A percentile compares a stretch with the other conserved stretches of the same genome.
phyloP scores from a whole-genome alignment of 108 stramenopile species.

The Cyclostephanos tholiformis region DNA sequence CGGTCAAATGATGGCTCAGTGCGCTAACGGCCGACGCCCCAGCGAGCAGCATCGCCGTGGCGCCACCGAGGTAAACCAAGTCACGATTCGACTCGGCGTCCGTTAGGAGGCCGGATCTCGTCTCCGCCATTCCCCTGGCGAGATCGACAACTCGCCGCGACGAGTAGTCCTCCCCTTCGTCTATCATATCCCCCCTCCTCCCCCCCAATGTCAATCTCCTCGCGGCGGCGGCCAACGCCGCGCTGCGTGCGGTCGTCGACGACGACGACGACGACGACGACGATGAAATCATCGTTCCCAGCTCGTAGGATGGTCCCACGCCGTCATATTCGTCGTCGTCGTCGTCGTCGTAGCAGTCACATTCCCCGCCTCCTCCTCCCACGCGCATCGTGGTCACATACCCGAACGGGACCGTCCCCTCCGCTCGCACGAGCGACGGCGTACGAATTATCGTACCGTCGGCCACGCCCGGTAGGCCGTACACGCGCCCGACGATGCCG shows the following conservation, averaged over 20 bases:
- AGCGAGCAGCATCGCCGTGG: slow-evolving; percentile 64
- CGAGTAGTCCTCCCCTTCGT: background rate
- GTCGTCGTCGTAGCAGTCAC: background rate
- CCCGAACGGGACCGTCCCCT: slow-evolving; percentile 65
- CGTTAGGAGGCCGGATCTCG: slow-evolving; percentile 14
- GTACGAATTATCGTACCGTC: slow-evolving; percentile 78
- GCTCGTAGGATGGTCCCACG: slow-evolving; percentile 58
- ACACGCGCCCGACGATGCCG: slow-evolving; percentile 64
- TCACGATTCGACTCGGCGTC: slow-evolving; percentile 44
- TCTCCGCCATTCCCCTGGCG: slow-evolving; percentile 24
- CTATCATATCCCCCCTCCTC: background rate
- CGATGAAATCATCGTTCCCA: slow-evolving; percentile 50
- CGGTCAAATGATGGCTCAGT: slow-evolving; percentile 87
- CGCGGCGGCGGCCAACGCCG: slow-evolving; percentile 16
- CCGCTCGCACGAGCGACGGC: slow-evolving; percentile 49
- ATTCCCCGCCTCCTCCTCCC: slow-evolving; percentile 9
- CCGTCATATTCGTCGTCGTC: background rate
- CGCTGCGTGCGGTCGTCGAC: slow-evolving; percentile 23
- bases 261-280: slow-evolving; percentile 22
- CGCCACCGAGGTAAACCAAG: slow-evolving; percentile 59
- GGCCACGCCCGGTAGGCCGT: slow-evolving; percentile 71
- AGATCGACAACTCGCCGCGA: slow-evolving; percentile 11
- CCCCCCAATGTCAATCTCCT: background rate
- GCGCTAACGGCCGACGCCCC: slow-evolving; percentile 73
- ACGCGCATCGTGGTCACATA: slow-evolving; percentile 63